Evolutionary conservation across 106 monocot species (phyloP), one percentile per base, ranked within the genome.

Genomic region (Dactylorhiza incarnata): DNA sequence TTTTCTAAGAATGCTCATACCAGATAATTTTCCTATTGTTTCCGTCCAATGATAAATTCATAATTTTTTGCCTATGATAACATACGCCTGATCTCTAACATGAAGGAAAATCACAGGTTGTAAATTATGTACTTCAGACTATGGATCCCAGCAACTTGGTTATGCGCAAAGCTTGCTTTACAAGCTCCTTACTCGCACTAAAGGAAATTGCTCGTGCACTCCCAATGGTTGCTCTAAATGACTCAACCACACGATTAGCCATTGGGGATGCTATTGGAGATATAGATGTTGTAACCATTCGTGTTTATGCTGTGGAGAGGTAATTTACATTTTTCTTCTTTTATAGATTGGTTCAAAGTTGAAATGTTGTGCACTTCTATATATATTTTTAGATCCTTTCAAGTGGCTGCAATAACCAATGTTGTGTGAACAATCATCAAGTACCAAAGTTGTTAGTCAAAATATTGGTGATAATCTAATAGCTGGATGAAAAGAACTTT

Each of bases 261-360:
- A 76, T 94, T 87, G 99, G 91, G 73, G 91, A 94, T 85, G 93
- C 99, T 71, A 75, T 99, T 87, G 99, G 94, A 63, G 89, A 99
- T 75, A 86, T 92, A 67, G 73, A 50, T 43, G 77, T 26, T 78
- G 81, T 80, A 58, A 90, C 78, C 16, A 94, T 99, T 78, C 81
- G 78, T 69, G 83, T 99, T 44, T 94, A 99, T 82, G 99, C 94
- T 73, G 45, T 94, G 48, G 87, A 94, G 84, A 99, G 99, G 99
- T 99, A 85, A 7, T 61, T 65, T 76, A 46, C 26, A 3, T 45
- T 75, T 12, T 25, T 51, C 22, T 50, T 7, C 16, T 37, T 69
- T 24, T 29, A 69, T 9, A 17, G 9, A 45, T 25, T 37, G 10
- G 49, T 22, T 49, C 6, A 50, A 49, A 9, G 45, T 59, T 59